Base-by-base conservation (phyloP, 345 rosid species). In the Syzygium oleosum region DNA sequence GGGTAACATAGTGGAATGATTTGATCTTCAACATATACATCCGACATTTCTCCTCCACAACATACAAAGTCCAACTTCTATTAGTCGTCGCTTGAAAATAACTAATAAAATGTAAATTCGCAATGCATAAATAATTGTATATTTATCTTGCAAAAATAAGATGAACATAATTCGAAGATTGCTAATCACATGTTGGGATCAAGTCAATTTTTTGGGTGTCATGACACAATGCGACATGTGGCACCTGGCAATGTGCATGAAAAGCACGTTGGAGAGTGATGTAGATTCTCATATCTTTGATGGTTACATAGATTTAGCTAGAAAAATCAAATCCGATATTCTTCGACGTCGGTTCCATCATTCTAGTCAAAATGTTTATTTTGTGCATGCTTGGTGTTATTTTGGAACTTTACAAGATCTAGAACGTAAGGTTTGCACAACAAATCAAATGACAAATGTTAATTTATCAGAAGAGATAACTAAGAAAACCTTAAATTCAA, bases 201-300 rank as follows among this genome's bases (percentile, higher is more conserved):
- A 55, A 55, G 55, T 53, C 55, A 53, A 53, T 17, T 53, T 53
- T 53, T 12, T 41, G 4, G 59, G 59, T 56, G 6, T 58, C 15
- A 10, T 4, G 63, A 58, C 14, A 58, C 63, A 23, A 58, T 10
- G n/a, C 13, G 0, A 58, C 29, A 0, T 5, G 68, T 86, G 80
- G 21, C 58, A 13, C 51, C 51, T 49, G 16, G 51, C 9, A 41
- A 51, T 23, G 87, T 86, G 88, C 0, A 55, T 7, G 25, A 55
- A 7, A 55, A 7, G 25, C 0, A 0, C 11, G 0, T 55, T 56
- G 23, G 1, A 22, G 9, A 23, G 61, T 56, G 5, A 56, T 54
- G 58, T 54, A 7, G 58, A 56, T 9, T 56, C 13, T 41, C 43
- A 4, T 56, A 56, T 9, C 23, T 56, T 56, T 56, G 3, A 25